Base-by-base conservation (phyloP, 352 stramenopile species). In the Pythium sp. region DNA sequence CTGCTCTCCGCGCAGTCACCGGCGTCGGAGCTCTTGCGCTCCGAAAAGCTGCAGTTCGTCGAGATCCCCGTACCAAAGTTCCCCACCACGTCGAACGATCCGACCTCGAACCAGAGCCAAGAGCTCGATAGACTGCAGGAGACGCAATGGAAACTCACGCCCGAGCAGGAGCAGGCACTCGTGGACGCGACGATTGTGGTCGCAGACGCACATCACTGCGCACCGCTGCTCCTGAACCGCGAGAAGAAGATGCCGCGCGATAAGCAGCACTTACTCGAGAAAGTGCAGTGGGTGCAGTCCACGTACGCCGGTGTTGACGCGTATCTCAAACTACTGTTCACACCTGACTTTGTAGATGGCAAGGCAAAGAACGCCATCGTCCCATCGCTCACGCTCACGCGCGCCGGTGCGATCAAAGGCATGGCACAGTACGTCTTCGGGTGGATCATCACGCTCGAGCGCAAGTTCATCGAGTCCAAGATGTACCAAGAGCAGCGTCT, bases 301-400 rank as follows among this genome's bases (percentile, higher is more conserved):
- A 88, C 78, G 0, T 88, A 84, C 61, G 80, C 80, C 12, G 80
- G 80, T 20, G 73, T 88, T 5, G 80, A 88, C 54, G 71, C 73
- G 26, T 81, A 84, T 64, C 71, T 75, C 11, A 67, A 81, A n/a
- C 74, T 75, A 18, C 28, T 59, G 26, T 8, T 59, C 1, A 26
- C 18, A 1, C 7, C 15, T 5, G 30, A 43, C 0, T 15, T n/a
- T 38, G 38, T 61, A 1, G 64, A 76, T 1, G 66, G 22, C 28
- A 49, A 66, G 34, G 62, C 62, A 18, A 30, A 58, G 18, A 74
- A 4, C 5, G 18, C 7, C 20, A 55, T 60, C 3, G 51, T 65
- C 22, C 74, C 76, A 2, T 61, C 57, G 22, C 86, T 88, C 64
- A 78, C 65, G 6, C 65, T 85, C 53, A 81, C 80, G 49, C 76